These are phyloP conservation scores for Cladosporium sp. DNA, from an alignment of 2,329 filamentous ascomycete genomes.

Conservation along the genomic window DNA sequence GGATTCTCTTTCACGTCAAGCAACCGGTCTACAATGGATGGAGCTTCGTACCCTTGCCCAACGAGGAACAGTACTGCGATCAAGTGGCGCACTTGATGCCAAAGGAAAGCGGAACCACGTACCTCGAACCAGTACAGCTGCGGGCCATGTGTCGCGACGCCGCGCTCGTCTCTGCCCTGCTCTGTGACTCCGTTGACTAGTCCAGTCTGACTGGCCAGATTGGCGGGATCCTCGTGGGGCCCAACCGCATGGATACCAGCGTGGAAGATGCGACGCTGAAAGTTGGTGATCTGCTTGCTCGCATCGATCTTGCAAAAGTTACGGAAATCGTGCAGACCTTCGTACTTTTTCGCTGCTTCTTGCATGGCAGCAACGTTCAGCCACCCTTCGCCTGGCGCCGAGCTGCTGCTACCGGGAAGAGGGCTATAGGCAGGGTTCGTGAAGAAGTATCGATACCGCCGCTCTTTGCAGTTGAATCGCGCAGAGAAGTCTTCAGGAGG, in stretches of 20 bases:
- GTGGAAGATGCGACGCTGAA: conserved; percentile 72
- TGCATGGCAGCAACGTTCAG: conserved; percentile 87
- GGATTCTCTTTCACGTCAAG: conserved; percentile 70
- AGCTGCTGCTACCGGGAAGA: conserved; percentile 39
- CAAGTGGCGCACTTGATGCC: conserved; percentile 97
- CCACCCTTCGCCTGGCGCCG: conserved; percentile 58
- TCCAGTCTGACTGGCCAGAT: conserved; percentile 10
- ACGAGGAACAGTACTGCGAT: conserved; percentile 89
- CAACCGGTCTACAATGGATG: conserved; percentile 67
- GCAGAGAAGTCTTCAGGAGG: conserved; percentile 80
- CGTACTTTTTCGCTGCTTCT: conserved; percentile 70
- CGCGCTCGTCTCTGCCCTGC: not conserved
- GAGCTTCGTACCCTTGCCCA: conserved; percentile 78
- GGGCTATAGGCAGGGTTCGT: conserved; percentile 86
- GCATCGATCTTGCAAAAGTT: conserved; percentile 96
- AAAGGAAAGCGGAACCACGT: conserved; percentile 87
- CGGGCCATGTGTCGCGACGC: conserved; percentile 27
- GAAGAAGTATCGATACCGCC: conserved; percentile 96
- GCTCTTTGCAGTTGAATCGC: conserved; percentile 85
- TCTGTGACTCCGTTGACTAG: not conserved
- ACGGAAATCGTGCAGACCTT: conserved; percentile 87
- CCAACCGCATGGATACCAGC: conserved; percentile 70
- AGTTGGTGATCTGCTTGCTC: conserved; percentile 83
- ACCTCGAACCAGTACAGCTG: conserved; percentile 87
- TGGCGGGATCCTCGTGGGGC: conserved; percentile 34